phyloP scores from a whole-genome alignment of 768 basidiomycete species.

The Podaxis sp. region DNA sequence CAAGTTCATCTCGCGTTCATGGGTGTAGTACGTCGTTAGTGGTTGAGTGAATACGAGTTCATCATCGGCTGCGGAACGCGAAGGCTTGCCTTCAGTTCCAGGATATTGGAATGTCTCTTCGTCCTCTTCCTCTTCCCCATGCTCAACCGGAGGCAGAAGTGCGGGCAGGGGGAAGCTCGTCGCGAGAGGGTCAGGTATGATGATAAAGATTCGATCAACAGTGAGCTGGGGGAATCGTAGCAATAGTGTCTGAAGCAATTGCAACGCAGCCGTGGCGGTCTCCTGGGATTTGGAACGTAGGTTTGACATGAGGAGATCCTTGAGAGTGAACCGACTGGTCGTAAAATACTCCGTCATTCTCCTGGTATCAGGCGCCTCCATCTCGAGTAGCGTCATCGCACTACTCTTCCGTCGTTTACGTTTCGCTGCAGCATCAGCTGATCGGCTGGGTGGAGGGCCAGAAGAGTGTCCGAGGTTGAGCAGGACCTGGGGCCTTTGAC shows the following conservation, averaged over 20 bases:
- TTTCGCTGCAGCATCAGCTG: constrained; percentile 43
- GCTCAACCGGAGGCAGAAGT: constrained; percentile 26
- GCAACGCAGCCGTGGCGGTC: constrained; percentile 75
- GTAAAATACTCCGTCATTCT: constrained; percentile 82
- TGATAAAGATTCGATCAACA: constrained; percentile 66
- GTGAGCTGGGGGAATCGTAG: constrained; percentile 64
- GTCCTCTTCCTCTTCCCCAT: constrained; percentile 46
- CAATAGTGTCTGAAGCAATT: constrained; percentile 77
- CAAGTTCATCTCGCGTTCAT: constrained; percentile 81
- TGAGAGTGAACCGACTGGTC: constrained; percentile 86
- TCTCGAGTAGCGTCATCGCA: constrained; percentile 87
- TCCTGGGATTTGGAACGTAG: constrained; percentile 64
- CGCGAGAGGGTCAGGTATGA: constrained; percentile 67
- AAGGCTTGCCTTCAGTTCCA: constrained; percentile 31
- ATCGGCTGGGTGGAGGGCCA: constrained; percentile 29
- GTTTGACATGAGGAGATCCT: constrained; percentile 83
- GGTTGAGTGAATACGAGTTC: constrained; percentile 56
- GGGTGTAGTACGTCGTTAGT: constrained; percentile 73
- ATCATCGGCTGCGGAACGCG: constrained; percentile 17
- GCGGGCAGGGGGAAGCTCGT: constrained; percentile 72
- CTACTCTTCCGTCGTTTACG: constrained; percentile 74
- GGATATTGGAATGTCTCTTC: constrained; percentile 49
- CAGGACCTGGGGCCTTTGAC: constrained; percentile 43
- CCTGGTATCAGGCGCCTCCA: constrained; percentile 74
- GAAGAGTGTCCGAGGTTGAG: constrained; percentile 42